Base-by-base conservation (phyloP, 2,329 filamentous ascomycete species). In the Ceratocystis lukuohia region DNA sequence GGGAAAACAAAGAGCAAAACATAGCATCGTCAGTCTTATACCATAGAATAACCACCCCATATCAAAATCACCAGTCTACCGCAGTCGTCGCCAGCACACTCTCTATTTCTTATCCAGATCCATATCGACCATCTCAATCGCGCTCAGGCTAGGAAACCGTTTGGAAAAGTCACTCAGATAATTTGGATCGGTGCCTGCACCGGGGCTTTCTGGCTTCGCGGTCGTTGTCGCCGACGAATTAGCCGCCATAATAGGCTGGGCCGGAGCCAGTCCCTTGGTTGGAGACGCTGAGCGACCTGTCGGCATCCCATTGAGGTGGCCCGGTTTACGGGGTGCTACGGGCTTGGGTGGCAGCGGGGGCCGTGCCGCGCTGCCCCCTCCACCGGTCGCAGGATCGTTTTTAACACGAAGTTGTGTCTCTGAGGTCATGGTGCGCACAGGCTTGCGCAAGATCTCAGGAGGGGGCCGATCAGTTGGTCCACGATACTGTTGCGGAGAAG, bases 121-220 rank as follows among this genome's bases (percentile, higher is more conserved):
- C 68, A 86, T 84, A 76, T 94, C 89, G n/a, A 91, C 88, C 85
- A 93, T 89, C 77, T 96, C 92, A 70, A 96, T 83, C 8, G 90
- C 84, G 66, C 86, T 87, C 67, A 97, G 77, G 73, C 88, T 95
- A 0, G 93, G 93, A 75, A 91, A 96, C 67, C 91, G 81, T 75
- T 91, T 91, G 68, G 86, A 87, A 74, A 97, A 96, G 72, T 89
- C 76, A 68, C 77, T 75, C 57, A 87, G 74, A 71, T 87, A 87
- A 70, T 91, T 88, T 59, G 84, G 72, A 80, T 83, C 71, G 86
- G 81, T 69, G 79, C 77, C 2, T 77, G 73, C 56, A 82, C 80
- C 67, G 83, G 72, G 37, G 37, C 37, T 41, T 41, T 12, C 37
- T 3, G 37, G 37, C 37, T 41, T 41, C 8, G 10, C 37, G 1